Conservation (phyloP, 345 rosid genomes). For the Noccaea caerulescens region DNA sequence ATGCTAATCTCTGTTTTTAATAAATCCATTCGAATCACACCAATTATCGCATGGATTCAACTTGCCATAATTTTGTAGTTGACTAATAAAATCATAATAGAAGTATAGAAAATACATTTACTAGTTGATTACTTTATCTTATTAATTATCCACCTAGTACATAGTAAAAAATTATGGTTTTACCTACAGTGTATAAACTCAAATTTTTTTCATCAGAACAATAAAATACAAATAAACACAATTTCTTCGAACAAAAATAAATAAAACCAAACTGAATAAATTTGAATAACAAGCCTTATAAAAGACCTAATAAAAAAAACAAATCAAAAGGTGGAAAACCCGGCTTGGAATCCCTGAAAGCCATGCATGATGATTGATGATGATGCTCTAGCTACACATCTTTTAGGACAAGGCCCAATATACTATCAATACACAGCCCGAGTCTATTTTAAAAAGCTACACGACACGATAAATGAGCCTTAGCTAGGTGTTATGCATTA, state of each 20-base stretch:
- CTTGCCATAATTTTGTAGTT: constrained; percentile 22
- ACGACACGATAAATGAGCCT: too few species aligned
- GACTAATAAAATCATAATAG: constrained; percentile 7
- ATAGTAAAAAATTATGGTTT: not conserved
- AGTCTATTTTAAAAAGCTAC: not conserved
- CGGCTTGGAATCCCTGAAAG: not conserved
- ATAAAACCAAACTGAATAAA: not conserved
- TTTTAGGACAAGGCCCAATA: constrained; percentile 23
- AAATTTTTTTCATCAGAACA: not conserved
- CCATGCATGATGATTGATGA: not conserved
- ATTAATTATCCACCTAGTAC: not conserved
- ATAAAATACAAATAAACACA: not conserved
- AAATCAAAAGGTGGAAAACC: not conserved
- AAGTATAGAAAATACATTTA: not conserved
- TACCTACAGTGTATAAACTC: not conserved
- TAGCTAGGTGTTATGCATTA: too few species aligned
- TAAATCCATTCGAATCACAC: constrained; percentile 2
- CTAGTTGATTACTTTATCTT: not conserved
- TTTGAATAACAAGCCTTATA: not conserved
- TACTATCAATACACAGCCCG: not conserved
- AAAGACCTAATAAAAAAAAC: not conserved
- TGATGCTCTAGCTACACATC: not conserved
- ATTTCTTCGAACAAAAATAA: not conserved
- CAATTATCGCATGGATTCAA: constrained; percentile 9
- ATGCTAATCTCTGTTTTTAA: constrained; percentile 4